phyloP scores from a whole-genome alignment of 352 stramenopile species.

The Vaucheria bursata region DNA sequence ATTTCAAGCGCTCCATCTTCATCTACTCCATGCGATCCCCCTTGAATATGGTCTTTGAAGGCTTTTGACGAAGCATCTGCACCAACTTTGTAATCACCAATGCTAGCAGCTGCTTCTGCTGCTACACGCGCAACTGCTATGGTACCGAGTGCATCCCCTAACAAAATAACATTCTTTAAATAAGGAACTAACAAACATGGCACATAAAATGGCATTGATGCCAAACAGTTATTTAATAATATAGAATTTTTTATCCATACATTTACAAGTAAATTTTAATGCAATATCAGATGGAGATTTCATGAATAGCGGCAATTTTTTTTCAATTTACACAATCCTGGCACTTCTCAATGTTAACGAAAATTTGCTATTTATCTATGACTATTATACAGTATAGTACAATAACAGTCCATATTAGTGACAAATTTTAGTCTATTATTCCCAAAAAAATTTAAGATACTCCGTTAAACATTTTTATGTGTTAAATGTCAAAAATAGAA shows the following conservation, averaged over 20 bases:
- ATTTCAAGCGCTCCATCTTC: conserved; percentile 8
- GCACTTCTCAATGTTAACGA: too few species aligned
- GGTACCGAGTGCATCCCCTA: neutral
- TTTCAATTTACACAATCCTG: neutral
- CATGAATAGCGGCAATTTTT: neutral
- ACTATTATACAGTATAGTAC: too few species aligned
- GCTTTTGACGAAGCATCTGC: neutral
- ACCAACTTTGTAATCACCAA: neutral
- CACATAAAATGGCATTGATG: neutral
- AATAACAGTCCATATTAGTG: too few species aligned
- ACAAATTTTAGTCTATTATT: too few species aligned
- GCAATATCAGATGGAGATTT: neutral
- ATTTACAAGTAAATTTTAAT: neutral
- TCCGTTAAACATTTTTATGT: too few species aligned
- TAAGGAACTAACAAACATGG: neutral
- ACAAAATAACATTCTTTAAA: neutral
- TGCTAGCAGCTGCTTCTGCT: neutral
- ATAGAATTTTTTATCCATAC: neutral
- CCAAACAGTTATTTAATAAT: neutral
- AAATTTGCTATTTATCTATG: too few species aligned
- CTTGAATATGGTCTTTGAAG: neutral
- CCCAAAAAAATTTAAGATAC: too few species aligned
- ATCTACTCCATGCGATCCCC: neutral
- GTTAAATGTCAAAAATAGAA: too few species aligned
- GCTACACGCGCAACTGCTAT: neutral